phyloP scores from a whole-genome alignment of 257 asterid genomes.

The Rehmannia glutinosa region DNA sequence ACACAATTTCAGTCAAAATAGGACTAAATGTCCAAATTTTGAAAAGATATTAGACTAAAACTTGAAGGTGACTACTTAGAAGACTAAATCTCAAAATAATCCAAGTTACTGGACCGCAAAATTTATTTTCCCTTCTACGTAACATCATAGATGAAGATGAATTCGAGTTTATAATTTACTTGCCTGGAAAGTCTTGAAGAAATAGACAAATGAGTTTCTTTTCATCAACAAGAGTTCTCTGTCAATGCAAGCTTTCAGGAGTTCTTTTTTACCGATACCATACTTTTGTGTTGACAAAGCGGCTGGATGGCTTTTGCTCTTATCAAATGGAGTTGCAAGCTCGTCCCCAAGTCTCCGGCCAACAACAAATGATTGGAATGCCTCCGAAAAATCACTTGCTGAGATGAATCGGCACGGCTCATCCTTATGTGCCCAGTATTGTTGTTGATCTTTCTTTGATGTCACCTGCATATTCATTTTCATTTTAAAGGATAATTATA shows the following conservation, averaged over 20 bases:
- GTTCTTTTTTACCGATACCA: conserved; percentile 48
- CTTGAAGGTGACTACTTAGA: too few relatives aligned
- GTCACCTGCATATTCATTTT: conserved; percentile 47
- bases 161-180: not conserved
- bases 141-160: too few relatives aligned
- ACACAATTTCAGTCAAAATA: too few relatives aligned
- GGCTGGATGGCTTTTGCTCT: conserved; percentile 63
- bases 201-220: conserved; percentile 51
- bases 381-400: conserved; percentile 42
- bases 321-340: conserved; percentile 46
- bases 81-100: too few relatives aligned
- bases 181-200: conserved; percentile 57
- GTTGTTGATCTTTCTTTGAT: conserved; percentile 65
- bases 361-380: conserved; percentile 33
- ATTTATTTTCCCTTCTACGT: too few relatives aligned
- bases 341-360: conserved; percentile 40
- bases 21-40: too few relatives aligned
- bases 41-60: too few relatives aligned
- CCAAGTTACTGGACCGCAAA: too few relatives aligned
- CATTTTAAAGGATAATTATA: too few relatives aligned
- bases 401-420: conserved; percentile 50
- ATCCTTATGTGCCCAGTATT: conserved; percentile 49
- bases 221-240: conserved; percentile 61
- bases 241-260: conserved; percentile 52
- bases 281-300: conserved; percentile 48